phyloP scores from a whole-genome alignment of 2,329 filamentous ascomycete genomes.

The Fusarium buharicum region DNA sequence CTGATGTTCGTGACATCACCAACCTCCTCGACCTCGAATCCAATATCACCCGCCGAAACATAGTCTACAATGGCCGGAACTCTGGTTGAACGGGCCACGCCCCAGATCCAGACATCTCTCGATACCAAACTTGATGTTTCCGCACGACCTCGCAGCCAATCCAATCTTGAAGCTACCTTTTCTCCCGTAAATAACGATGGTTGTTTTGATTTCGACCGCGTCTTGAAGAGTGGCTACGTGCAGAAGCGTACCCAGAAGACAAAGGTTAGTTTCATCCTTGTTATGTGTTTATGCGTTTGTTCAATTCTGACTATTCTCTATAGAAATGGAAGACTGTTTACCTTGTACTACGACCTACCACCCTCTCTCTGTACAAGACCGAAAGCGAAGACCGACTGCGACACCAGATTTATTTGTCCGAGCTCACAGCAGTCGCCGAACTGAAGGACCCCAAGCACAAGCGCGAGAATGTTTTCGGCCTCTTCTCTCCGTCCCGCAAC shows the following conservation, averaged over 20 bases:
- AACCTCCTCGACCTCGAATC: constrained; percentile 8
- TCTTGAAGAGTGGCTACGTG: constrained; percentile 88
- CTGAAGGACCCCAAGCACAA: constrained; percentile 91
- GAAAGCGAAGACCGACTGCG: constrained; percentile 89
- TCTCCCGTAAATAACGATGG: constrained; percentile 94
- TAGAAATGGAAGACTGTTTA: constrained; percentile 91
- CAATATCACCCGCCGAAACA: constrained; percentile 15
- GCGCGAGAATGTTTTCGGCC: constrained; percentile 86
- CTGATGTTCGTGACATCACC: constrained; percentile 37
- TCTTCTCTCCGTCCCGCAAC: constrained; percentile 91
- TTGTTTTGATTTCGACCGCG: constrained; percentile 94
- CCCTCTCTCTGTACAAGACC: constrained; percentile 92
- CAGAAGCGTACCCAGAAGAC: constrained; percentile 93
- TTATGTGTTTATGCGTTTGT: background rate
- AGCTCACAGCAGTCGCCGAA: constrained; percentile 89
- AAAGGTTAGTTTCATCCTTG: constrained; percentile 68
- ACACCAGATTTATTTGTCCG: constrained; percentile 86
- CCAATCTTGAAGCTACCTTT: constrained; percentile 69
- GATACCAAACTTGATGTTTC: constrained; percentile 31
- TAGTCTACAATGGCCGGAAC: constrained; percentile 41
- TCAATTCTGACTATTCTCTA: constrained; percentile 36
- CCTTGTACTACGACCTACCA: constrained; percentile 88
- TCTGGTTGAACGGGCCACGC: constrained; percentile 38
- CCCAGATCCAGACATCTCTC: constrained; percentile 23
- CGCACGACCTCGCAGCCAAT: constrained; percentile 44